Evolutionary conservation across 1,284 basidiomycete species (phyloP).

Genomic region (Naganishia liquefaciens): DNA sequence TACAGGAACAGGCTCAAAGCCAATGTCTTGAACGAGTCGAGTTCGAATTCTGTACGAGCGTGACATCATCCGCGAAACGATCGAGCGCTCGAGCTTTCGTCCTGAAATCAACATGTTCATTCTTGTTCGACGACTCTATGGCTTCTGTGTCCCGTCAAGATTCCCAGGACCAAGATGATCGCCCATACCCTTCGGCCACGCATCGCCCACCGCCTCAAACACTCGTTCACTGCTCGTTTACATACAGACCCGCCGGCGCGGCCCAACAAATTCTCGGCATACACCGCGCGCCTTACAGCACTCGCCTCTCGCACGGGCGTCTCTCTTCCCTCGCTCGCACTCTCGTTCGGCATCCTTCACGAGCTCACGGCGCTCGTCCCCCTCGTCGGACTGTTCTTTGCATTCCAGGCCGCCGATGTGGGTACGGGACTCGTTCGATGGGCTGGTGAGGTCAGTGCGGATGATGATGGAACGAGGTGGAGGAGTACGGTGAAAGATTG

Average conservation of each 20-base stretch:
- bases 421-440: conserved; percentile 66
- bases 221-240: too few relatives aligned
- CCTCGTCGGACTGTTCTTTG: conserved; percentile 70
- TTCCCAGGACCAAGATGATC: too few relatives aligned
- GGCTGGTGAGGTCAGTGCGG: conserved; percentile 35
- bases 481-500: conserved; percentile 58
- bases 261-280: conserved; percentile 29
- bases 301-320: conserved; percentile 45
- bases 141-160: too few relatives aligned
- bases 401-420: conserved; percentile 67
- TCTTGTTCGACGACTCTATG: too few relatives aligned
- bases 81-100: too few relatives aligned
- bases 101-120: too few relatives aligned
- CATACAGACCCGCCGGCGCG: background rate
- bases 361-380: conserved; percentile 83
- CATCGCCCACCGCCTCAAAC: too few relatives aligned
- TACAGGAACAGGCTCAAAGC: too few relatives aligned
- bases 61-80: background rate
- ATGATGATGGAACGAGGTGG: conserved; percentile 33
- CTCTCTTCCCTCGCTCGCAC: conserved; percentile 71
- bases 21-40: too few relatives aligned
- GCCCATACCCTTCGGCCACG: too few relatives aligned
- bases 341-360: conserved; percentile 81
- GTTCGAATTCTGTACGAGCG: background rate
- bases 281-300: conserved; percentile 40